Percentiles rank a stretch among this genome's conserved stretches.
Evolutionary conservation across 164 flowering plant genomes (phyloP).

Genomic region (Piper longum): DNA sequence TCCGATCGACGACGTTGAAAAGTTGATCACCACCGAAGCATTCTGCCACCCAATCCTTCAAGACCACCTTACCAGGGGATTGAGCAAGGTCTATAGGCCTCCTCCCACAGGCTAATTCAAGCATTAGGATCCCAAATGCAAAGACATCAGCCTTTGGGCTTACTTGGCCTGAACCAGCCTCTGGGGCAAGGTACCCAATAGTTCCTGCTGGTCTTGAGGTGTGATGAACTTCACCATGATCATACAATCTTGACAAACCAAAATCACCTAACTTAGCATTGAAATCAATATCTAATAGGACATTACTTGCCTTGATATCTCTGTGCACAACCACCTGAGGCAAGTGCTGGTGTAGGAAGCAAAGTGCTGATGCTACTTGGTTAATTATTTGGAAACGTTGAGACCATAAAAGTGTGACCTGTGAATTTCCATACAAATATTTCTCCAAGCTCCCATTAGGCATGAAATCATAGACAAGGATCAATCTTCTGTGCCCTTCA

Average conservation of each 20-base stretch:
- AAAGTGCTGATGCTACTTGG: constrained; percentile 8
- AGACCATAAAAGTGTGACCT: constrained; percentile 27
- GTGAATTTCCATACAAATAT: constrained; percentile 34
- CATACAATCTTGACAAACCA: constrained; percentile 10
- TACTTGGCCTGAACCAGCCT: not conserved
- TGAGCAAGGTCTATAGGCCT: constrained; percentile 1
- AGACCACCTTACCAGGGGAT: not conserved
- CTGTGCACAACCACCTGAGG: constrained; percentile 8
- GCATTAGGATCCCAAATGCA: constrained; percentile 8
- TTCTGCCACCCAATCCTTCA: constrained; percentile 5
- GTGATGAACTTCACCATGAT: constrained; percentile 4
- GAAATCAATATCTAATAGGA: constrained; percentile 5
- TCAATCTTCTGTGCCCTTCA: constrained; percentile 7
- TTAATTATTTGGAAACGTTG: constrained; percentile 19
- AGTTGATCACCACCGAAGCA: constrained; percentile 1
- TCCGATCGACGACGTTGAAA: constrained; percentile 1
- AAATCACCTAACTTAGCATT: constrained; percentile 11
- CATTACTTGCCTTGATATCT: constrained; percentile 12
- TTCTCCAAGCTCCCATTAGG: constrained; percentile 52
- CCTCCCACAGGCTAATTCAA: constrained; percentile 9
- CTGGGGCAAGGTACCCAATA: constrained; percentile 10
- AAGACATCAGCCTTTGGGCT: constrained; percentile 7
- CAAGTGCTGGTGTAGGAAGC: constrained; percentile 9
- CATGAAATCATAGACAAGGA: constrained; percentile 63
- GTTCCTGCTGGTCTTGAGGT: constrained; percentile 7